Base-by-base conservation (phyloP, 2,329 filamentous ascomycete genomes). In the Sclerotinia nivalis region DNA sequence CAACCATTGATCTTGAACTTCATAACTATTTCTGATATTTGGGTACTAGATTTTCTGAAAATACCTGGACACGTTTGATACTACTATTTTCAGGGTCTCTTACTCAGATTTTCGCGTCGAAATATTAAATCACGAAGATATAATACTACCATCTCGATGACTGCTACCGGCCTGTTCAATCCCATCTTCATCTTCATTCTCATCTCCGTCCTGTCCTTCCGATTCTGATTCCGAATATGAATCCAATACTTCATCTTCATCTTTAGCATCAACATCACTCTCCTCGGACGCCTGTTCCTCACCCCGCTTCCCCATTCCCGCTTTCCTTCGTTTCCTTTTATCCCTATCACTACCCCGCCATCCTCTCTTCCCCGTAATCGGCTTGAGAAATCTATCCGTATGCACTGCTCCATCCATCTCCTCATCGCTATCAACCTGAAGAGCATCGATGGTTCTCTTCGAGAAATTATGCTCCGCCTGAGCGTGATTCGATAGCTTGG, bases 321-420 rank as follows among this genome's bases (percentile, higher is more conserved):
- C n/a, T 83, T 83, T 2, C 58, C 71, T 31, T 79, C 59, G 65
- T 68, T 71, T 73, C 78, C 69, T 56, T 22, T 66, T 45, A 28
- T 50, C 31, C 37, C 69, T 72, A 34, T 71, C 70, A 31, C n/a
- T 15, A 22, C 73, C 74, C 22, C 73, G 69, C 56, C 59, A 65
- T 12, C 59, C 65, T 20, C 66, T 55, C 60, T 56, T 56, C 18
- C 75, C 75, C 12, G 4, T 59, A 15, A 92, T 83, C 5, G 85
- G 84, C 75, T 83, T 82, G 74, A 93, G 73, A 75, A 91, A 93
- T 0, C 90, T 88, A 77, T 93, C 90, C 1, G 88, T 84, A 74
- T 92, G 90, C 28, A 92, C 87, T 0, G 83, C 89, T 0, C 89
- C 90, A 12, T 83, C 74, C 75, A 88, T 84, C 75, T 88, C 86